Evolutionary conservation across 177 flowering plant genomes (phyloP).

Genomic region (Vitis hybrid): DNA sequence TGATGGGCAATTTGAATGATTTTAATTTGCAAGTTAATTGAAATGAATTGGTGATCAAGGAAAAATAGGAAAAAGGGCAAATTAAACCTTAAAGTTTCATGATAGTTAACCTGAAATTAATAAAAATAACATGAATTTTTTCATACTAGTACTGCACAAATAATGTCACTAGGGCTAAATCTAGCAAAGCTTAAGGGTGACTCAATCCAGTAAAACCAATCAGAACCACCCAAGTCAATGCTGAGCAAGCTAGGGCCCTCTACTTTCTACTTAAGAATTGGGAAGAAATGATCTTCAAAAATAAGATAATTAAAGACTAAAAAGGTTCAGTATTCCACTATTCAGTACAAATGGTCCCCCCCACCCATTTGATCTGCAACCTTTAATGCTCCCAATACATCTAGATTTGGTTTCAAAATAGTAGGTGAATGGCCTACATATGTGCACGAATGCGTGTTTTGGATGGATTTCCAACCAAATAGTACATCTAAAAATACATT

Average conservation of each 20-base stretch:
- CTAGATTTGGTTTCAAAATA: not conserved
- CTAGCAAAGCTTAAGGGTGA: not conserved
- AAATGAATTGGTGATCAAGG: no score
- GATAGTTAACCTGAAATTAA: no score
- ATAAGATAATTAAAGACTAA: not conserved
- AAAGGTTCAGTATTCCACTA: no score
- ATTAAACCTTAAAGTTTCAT: no score
- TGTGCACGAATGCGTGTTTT: slow-evolving; percentile 27
- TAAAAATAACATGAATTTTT: no score
- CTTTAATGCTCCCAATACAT: slow-evolving; percentile 4
- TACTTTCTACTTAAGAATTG: not conserved
- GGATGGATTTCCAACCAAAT: slow-evolving; percentile 14
- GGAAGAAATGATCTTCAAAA: not conserved
- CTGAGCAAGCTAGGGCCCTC: no score
- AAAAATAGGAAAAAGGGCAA: no score
- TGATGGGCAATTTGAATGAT: not conserved
- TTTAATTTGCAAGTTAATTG: not conserved
- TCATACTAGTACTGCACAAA: no score
- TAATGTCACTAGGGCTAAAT: no score
- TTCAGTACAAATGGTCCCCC: slow-evolving; percentile 20
- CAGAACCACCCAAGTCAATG: not conserved
- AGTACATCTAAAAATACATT: slow-evolving; percentile 12
- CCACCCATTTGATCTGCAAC: not conserved
- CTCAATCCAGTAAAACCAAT: not conserved
- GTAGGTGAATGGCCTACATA: slow-evolving; percentile 10